Conservation (phyloP, 371 early-diverging fungal species). For the Massospora cicadina region DNA sequence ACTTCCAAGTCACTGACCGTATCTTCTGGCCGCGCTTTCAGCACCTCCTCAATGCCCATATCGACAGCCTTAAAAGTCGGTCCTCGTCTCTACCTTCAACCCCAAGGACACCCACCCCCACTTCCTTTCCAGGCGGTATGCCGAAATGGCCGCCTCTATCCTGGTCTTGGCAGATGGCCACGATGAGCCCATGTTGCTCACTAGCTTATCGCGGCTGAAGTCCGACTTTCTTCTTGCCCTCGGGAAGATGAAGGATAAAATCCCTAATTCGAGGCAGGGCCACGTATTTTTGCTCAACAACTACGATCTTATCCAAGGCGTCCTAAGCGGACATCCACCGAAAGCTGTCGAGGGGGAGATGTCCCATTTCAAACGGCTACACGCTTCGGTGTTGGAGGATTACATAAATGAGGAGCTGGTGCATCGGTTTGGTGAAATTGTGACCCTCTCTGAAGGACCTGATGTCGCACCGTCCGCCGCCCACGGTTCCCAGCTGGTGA, state of each 20-base stretch:
- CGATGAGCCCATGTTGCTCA: conserved; percentile 5
- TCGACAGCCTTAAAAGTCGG: not conserved
- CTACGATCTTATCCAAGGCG: not conserved
- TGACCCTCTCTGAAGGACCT: not conserved
- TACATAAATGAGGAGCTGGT: not conserved
- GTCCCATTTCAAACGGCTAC: not conserved
- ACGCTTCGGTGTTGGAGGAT: not conserved
- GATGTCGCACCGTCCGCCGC: not conserved
- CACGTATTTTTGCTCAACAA: not conserved
- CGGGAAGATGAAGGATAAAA: not conserved
- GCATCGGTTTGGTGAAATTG: not conserved
- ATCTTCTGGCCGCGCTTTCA: conserved; percentile 87
- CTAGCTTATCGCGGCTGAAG: not conserved
- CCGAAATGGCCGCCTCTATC: conserved; percentile 2
- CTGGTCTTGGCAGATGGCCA: not conserved
- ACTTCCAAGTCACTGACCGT: conserved; percentile 69
- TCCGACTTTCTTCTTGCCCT: not conserved
- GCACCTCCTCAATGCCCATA: conserved; percentile 40
- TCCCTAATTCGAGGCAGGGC: not conserved
- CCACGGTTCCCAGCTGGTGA: not conserved
- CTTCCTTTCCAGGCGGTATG: not conserved
- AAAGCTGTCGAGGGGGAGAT: not conserved
- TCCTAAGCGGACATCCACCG: not conserved
- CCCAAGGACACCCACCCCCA: not conserved
- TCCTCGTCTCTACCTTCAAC: not conserved